A percentile compares a stretch with the other conserved stretches of the same genome.
Conservation (phyloP, 331 rosid genomes). For the Malus hybrid region DNA sequence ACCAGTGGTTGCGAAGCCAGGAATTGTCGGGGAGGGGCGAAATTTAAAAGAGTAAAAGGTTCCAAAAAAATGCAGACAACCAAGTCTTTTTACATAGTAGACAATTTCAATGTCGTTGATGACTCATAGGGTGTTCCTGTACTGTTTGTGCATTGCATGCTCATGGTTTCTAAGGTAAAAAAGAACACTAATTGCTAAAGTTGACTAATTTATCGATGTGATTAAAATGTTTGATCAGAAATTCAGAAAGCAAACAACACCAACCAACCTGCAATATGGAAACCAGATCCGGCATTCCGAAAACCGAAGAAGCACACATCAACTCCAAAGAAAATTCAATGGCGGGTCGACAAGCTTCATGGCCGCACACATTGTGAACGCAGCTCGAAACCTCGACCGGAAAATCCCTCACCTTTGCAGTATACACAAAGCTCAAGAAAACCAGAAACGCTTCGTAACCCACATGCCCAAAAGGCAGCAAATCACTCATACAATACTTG, state of each 20-base stretch:
- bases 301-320: slow-evolving; percentile 44
- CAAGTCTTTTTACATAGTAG: no score
- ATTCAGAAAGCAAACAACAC: neutral
- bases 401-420: slow-evolving; percentile 41
- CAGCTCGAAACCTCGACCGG: slow-evolving; percentile 47
- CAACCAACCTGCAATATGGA: slow-evolving; percentile 39
- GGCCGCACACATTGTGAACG: slow-evolving; percentile 34
- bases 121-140: no score
- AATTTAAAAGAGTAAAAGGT: no score
- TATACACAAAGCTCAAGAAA: slow-evolving; percentile 37
- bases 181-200: no score
- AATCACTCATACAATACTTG: slow-evolving; percentile 25
- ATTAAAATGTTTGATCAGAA: no score
- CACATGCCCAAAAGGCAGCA: slow-evolving; percentile 43
- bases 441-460: slow-evolving; percentile 41
- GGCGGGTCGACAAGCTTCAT: slow-evolving; percentile 53
- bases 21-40: no score
- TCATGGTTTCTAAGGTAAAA: no score
- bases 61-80: no score
- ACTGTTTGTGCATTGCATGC: no score
- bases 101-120: no score
- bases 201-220: no score
- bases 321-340: slow-evolving; percentile 38
- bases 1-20: no score
- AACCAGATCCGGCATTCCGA: slow-evolving; percentile 43